A percentile compares a stretch with the other conserved stretches of the same genome.
Conservation (phyloP, 23 red algal species). For the Chondrus crispus region DNA sequence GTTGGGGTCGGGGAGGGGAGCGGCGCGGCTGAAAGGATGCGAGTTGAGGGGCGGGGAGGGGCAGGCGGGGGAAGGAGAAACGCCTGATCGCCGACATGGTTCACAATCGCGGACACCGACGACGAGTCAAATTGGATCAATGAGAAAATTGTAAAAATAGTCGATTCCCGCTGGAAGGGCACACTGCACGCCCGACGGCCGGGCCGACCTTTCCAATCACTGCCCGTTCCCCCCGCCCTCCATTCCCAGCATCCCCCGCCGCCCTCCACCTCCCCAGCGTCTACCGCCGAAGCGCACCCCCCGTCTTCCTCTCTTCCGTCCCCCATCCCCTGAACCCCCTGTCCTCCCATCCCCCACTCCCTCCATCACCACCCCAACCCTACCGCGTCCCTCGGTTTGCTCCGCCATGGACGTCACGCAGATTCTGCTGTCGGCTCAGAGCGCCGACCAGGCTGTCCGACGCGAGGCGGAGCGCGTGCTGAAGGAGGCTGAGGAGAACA, state of each 20-base stretch:
- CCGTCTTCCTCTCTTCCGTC: neutral
- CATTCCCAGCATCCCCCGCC: neutral
- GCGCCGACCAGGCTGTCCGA: conserved; percentile 60
- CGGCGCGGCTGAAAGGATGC: neutral
- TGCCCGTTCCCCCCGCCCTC: neutral
- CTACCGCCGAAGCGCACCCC: neutral
- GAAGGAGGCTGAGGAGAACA: conserved; percentile 60
- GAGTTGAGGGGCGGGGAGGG: neutral
- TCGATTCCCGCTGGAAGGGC: too few species aligned
- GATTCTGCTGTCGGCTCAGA: conserved; percentile 80
- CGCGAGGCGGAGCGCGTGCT: conserved; percentile 76
- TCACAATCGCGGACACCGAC: too few species aligned
- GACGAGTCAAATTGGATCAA: too few species aligned
- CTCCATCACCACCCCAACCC: neutral
- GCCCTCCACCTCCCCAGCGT: neutral
- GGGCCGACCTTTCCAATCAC: too few species aligned
- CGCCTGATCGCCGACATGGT: too few species aligned
- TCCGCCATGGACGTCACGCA: conserved; percentile 79
- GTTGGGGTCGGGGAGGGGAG: neutral
- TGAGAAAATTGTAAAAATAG: too few species aligned
- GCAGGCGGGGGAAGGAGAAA: neutral
- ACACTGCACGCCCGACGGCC: too few species aligned
- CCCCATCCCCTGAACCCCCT: neutral
- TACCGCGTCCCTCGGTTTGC: too few species aligned
- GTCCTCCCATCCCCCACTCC: neutral